Evolutionary conservation across 1,139 yeast genomes (phyloP), one percentile per base, ranked within the genome.

Genomic region (Nakaseomyces uthaithaninus): DNA sequence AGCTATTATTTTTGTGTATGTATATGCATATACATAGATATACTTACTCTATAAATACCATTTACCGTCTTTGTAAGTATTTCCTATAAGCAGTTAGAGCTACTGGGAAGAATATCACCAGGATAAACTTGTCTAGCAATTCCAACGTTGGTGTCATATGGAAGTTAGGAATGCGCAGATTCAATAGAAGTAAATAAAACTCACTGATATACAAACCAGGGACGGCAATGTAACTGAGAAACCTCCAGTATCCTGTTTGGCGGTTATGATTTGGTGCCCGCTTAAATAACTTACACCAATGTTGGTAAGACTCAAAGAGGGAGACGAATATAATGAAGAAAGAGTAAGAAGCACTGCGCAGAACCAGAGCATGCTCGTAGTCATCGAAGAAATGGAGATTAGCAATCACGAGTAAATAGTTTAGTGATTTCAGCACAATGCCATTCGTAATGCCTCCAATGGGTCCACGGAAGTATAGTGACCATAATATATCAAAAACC

Each of bases 121-220:
- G 41, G 1, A 60, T 47, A 5, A 47, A 17, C 38, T 55, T 56
- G 25, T 54, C 51, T 1, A 50, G 16, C 9, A 40, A 25, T 24
- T 56, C 60, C 10, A 49, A 38, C 19, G 42, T 27, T 7, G 51
- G 49, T 2, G 51, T 45, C 3, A 57, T 42, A 38, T 54, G 56
- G 23, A 66, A 71, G 4, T 63, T 60, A 5, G 67, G 69, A 45
- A 68, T 68, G 27, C 66, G 69, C 39, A 75, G 61, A 42, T 76
- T 68, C 43, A 77, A 61, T 46, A 78, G 70, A 7, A 74, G 51
- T 43, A 76, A 57, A n/a, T 68, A 59, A 63, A 76, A 68, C 54
- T 79, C 85, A 33, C 77, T 65, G 1, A 64, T 46, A 17, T 69
- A 55, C 2, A 71, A 56, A 3, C 70, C 19, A 0, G 83, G 82